Evolutionary conservation across 768 basidiomycete species (phyloP), one percentile per base, ranked within the genome.

Genomic region (Mycena polygramma): DNA sequence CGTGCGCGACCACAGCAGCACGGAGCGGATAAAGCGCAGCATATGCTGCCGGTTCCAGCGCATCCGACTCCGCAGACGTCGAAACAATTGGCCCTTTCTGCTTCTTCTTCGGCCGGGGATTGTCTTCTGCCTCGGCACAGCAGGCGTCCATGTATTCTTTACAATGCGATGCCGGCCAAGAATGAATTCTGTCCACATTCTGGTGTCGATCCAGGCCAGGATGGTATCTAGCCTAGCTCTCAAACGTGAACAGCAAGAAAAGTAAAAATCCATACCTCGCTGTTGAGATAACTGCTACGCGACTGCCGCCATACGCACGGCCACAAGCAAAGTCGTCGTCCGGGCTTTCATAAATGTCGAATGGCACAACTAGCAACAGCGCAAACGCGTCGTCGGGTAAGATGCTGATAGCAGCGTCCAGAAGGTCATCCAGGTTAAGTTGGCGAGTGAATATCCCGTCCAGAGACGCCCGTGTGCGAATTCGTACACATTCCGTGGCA

Each of bases 81-180:
- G 49, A 20, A 26, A 39, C 41, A 35, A 24, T 39, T 41, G 49
- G 48, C 14, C 24, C 53, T 10, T 52, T 55, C 54, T 66, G 71
- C 52, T 71, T 69, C 68, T 72, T 70, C 46, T 72, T 73, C 57
- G 61, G 59, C 53, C 41, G 55, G 10, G 24, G 48, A 30, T 68
- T 17, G 15, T 65, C 65, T 10, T 65, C 65, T 10, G 54, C 52
- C 37, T 67, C 57, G 14, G 72, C 55, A 55, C 72, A 74, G 30
- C 68, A 77, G 52, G 65, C 24, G 17, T 74, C 68, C 24, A 83
- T 54, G 60, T 80, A 82, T 7, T 41, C 46, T 45, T 72, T 65
- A 39, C 81, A 81, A 68, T 83, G 82, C 1, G 80, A 80, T 8
- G 81, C 80, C 15, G 82, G 82, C 82, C 82, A 83, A 7, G 77